Evolutionary conservation across 768 basidiomycete species (phyloP), one percentile per base, ranked within the genome.

Genomic region (Lyophyllum semitale): DNA sequence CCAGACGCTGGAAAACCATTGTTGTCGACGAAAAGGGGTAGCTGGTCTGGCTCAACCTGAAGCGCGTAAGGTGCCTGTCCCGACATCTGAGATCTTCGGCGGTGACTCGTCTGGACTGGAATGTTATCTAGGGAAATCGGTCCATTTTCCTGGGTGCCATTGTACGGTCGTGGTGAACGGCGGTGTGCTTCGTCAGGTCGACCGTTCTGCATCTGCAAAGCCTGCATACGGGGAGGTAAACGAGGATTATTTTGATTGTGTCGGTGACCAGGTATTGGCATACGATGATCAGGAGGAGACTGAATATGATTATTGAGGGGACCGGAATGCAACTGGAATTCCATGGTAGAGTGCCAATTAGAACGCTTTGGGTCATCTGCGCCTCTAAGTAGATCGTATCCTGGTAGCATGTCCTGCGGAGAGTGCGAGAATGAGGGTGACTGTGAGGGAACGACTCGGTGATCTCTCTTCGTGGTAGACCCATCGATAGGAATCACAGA

Each of bases 141-240:
- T 17, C n/a, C 43, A 42, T 44, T 22, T 9, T 60, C 55, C 20
- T 33, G 32, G 4, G 41, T 18, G 41, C 20, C 37, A 42, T 35
- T 54, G 20, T 47, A 44, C 9, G 53, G 37, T 35, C 51, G 48
- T 32, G 59, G 50, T 47, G 61, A 32, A 20, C 57, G 60, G 8
- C 54, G 55, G n/a, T 48, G 61, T 4, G 54, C 45, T 52, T 63
- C 59, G 38, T 60, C 59, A 13, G 50, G 53, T 22, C 60, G 51
- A 29, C 45, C 53, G 13, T 45, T 44, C 37, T 61, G 60, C 56
- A 55, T 61, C 46, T 63, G 61, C 12, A 63, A 30, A 30, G 61
- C 61, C 43, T 63, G 61, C 61, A 63, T 63, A 17, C 61, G 61
- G 3, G 61, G 61, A 35, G 61, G 61, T 30, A 63, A 52, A 37